A percentile compares a stretch with the other conserved stretches of the same genome.
These are phyloP conservation scores for Fusarium goolgardi DNA, from an alignment of 2,329 filamentous ascomycete genomes.

Conservation along the genomic window DNA sequence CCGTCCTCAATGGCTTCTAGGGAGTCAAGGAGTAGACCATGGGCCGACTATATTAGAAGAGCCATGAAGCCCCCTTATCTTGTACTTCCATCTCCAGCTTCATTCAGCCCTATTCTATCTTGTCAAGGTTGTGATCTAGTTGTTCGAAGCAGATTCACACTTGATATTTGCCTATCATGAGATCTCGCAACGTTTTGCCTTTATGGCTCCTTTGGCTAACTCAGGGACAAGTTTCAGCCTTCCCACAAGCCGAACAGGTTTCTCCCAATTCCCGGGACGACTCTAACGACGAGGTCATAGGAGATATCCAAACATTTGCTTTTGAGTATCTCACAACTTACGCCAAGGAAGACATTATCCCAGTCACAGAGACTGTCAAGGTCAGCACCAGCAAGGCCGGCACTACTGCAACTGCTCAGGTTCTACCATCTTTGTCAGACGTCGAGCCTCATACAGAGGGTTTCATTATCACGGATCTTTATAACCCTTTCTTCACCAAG, in stretches of 20 bases:
- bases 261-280: constrained; percentile 15
- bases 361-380: constrained; percentile 44
- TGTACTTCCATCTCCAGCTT: constrained; percentile 6
- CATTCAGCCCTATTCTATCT: constrained; percentile 24
- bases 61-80: constrained; percentile 32
- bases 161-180: constrained; percentile 39
- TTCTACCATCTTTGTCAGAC: constrained; percentile 48
- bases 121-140: constrained; percentile 24
- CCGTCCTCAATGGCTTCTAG: constrained; percentile 32
- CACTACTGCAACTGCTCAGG: constrained; percentile 45
- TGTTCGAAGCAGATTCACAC: constrained; percentile 11
- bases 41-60: constrained; percentile 41
- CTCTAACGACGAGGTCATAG: constrained; percentile 35
- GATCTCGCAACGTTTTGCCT: constrained; percentile 37
- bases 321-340: constrained; percentile 44
- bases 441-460: constrained; percentile 50
- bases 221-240: constrained; percentile 39
- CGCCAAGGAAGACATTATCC: constrained; percentile 45
- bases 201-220: constrained; percentile 48
- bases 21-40: constrained; percentile 25
- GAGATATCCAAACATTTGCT: constrained; percentile 38
- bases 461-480: constrained; percentile 44
- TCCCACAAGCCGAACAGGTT: constrained; percentile 26
- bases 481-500: constrained; percentile 33
- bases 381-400: constrained; percentile 42